phyloP scores from a whole-genome alignment of 768 basidiomycete genomes.

The Pleurotus cornucopiae region DNA sequence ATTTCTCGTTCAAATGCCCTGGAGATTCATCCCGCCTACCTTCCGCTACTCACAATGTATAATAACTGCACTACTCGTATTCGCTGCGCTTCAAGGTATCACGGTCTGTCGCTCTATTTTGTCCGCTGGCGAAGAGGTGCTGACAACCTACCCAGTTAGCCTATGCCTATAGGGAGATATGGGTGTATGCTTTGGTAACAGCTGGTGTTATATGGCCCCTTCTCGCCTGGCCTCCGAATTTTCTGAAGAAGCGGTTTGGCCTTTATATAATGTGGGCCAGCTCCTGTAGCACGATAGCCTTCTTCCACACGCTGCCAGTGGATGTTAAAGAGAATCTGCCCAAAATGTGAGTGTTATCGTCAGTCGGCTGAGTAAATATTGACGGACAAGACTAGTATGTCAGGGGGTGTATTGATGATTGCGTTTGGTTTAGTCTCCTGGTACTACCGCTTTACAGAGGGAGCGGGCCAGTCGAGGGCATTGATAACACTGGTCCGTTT shows the following conservation, averaged over 20 bases:
- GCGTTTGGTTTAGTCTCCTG: constrained; percentile 20
- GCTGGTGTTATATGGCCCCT: constrained; percentile 68
- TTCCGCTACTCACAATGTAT: too few species aligned
- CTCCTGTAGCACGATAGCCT: constrained; percentile 47
- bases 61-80: constrained; percentile 20
- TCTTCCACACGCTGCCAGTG: constrained; percentile 72
- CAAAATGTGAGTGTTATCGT: constrained; percentile 46
- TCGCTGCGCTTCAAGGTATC: constrained; percentile 58
- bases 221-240: constrained; percentile 37
- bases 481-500: neutral
- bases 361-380: neutral
- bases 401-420: constrained; percentile 45
- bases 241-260: constrained; percentile 18
- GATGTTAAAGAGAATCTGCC: constrained; percentile 62
- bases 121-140: neutral
- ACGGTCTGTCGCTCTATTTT: constrained; percentile 33
- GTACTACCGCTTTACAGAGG: neutral
- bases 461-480: too few species aligned
- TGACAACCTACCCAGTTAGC: constrained; percentile 40
- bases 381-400: constrained; percentile 24
- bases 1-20: constrained; percentile 30
- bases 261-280: constrained; percentile 39
- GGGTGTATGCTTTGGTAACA: constrained; percentile 58
- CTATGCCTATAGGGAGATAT: constrained; percentile 67
- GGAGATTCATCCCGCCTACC: neutral